Percentiles rank a stretch among this genome's conserved stretches.
Evolutionary conservation across 192 early-diverging fungal genomes (phyloP).

Genomic region (Coemansia sp.): DNA sequence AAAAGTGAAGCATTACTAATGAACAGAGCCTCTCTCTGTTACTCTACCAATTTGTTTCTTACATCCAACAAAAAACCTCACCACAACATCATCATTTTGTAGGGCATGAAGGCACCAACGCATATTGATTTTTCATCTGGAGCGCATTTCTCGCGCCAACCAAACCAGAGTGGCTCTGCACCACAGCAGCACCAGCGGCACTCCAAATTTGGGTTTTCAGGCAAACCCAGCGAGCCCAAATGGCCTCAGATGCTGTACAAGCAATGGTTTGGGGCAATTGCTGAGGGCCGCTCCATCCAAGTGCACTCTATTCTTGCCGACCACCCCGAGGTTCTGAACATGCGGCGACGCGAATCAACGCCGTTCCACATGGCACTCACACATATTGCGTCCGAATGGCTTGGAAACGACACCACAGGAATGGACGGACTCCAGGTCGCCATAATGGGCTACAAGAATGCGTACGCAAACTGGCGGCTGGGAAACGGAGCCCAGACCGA

Average conservation of each 20-base stretch:
- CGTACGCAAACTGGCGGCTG: constrained; percentile 54
- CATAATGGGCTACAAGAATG: constrained; percentile 57
- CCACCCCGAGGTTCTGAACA: constrained; percentile 49
- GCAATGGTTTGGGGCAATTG: constrained; percentile 58
- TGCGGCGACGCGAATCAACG: constrained; percentile 53
- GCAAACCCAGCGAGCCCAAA: constrained; percentile 2
- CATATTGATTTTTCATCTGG: constrained; percentile 54
- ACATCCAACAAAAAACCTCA: neutral
- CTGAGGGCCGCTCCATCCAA: constrained; percentile 55
- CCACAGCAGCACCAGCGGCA: constrained; percentile 8
- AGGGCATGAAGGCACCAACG: constrained; percentile 54
- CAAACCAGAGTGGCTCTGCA: constrained; percentile 15
- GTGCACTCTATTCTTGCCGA: constrained; percentile 54
- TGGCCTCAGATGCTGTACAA: constrained; percentile 45
- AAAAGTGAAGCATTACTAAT: neutral
- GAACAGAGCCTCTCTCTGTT: neutral
- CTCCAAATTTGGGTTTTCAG: constrained; percentile 8
- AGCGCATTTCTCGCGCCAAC: constrained; percentile 34
- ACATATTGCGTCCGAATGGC: constrained; percentile 49
- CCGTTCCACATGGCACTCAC: constrained; percentile 56
- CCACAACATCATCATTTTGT: constrained; percentile 5
- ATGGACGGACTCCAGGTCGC: constrained; percentile 60
- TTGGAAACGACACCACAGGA: constrained; percentile 56
- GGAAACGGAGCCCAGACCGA: constrained; percentile 47
- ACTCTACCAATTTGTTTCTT: neutral